Conservation (phyloP, 1,284 basidiomycete species). For the Trametes pubescens region DNA sequence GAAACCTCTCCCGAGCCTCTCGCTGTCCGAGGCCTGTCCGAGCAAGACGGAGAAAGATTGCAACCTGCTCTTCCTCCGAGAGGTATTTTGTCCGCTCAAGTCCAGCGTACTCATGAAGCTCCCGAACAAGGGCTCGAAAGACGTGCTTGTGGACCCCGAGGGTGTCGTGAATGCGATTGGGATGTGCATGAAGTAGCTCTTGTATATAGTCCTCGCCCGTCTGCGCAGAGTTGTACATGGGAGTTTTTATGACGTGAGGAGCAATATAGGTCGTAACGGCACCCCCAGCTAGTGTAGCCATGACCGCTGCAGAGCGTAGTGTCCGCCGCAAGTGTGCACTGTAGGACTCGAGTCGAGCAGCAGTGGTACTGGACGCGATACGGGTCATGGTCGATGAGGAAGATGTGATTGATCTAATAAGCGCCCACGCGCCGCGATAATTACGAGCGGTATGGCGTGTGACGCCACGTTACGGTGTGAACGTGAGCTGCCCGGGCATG, state of each 20-base stretch:
- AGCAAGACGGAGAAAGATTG: constrained; percentile 4
- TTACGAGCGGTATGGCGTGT: neutral
- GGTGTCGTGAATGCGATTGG: constrained; percentile 4
- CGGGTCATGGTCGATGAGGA: neutral
- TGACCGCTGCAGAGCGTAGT: constrained; percentile 3
- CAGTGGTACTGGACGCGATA: neutral
- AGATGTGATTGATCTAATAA: neutral
- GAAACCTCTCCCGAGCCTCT: constrained; percentile 7
- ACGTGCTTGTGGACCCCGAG: constrained; percentile 8
- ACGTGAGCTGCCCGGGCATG: neutral
- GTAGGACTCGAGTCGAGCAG: neutral
- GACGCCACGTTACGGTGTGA: neutral
- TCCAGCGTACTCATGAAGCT: constrained; percentile 4
- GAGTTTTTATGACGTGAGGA: constrained; percentile 4
- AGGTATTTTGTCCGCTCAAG: constrained; percentile 1
- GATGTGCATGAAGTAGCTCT: constrained; percentile 5
- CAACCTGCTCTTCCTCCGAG: constrained; percentile 4
- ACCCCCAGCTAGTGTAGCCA: constrained; percentile 3
- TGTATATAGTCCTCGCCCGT: constrained; percentile 6
- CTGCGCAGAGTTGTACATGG: constrained; percentile 4
- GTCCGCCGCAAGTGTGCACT: neutral
- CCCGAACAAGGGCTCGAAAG: neutral
- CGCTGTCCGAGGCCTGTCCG: constrained; percentile 6
- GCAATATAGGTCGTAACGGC: constrained; percentile 3
- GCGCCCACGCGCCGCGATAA: neutral